Percentiles rank a stretch among this genome's conserved stretches.
Conservation (phyloP, 441 rosid genomes). For the Pelargonium citronellum region DNA sequence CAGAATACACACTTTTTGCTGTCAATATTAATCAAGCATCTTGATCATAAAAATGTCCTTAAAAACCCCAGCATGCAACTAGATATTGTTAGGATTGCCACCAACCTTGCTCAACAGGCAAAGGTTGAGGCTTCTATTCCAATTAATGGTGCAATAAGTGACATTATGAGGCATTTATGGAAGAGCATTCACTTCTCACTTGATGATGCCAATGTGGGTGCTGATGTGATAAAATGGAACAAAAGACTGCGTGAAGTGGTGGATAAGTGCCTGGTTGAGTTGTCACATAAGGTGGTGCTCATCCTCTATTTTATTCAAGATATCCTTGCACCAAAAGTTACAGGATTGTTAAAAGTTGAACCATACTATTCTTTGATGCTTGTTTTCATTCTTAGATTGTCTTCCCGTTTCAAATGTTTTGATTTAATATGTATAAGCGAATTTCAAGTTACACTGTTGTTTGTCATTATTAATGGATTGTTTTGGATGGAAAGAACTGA, state of each 20-base stretch:
- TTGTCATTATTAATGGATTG: constrained; percentile 9
- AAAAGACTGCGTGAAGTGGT: constrained; percentile 54
- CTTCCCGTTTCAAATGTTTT: constrained; percentile 6
- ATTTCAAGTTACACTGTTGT: constrained; percentile 7
- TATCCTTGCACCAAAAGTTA: background rate
- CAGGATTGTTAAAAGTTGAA: constrained; percentile 13
- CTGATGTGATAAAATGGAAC: constrained; percentile 58
- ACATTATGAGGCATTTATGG: constrained; percentile 70
- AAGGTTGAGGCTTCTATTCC: constrained; percentile 60
- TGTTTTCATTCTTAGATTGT: constrained; percentile 12
- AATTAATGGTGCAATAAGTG: constrained; percentile 55
- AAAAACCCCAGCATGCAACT: constrained; percentile 56
- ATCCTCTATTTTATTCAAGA: constrained; percentile 14
- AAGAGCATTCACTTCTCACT: constrained; percentile 77
- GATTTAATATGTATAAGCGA: background rate
- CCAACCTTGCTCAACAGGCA: constrained; percentile 54
- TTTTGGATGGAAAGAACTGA: constrained; percentile 22
- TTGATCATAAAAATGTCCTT: constrained; percentile 76
- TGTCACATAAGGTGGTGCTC: constrained; percentile 55
- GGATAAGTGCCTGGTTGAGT: constrained; percentile 77
- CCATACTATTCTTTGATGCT: constrained; percentile 12
- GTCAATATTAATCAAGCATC: constrained; percentile 76
- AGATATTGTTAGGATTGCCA: constrained; percentile 55
- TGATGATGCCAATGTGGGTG: constrained; percentile 56
- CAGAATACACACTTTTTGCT: constrained; percentile 65